Evolutionary conservation across 2,329 filamentous ascomycete genomes (phyloP).

Genomic region (Colletotrichum orbiculare): DNA sequence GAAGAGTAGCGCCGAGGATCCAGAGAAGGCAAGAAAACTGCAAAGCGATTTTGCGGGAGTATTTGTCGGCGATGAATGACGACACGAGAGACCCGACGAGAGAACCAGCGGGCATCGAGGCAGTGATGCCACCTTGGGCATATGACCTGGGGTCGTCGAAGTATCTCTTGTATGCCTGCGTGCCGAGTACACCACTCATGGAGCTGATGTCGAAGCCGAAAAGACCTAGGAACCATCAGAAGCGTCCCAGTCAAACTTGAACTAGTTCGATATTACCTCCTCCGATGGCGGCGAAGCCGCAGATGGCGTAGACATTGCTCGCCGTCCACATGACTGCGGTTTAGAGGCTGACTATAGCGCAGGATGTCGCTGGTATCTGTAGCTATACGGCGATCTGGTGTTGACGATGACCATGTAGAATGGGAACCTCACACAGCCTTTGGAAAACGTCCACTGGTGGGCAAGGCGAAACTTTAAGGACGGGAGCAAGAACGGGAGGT

Average conservation of each 20-base stretch:
- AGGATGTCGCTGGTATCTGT: too few species aligned
- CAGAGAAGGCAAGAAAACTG: slow-evolving; percentile 63
- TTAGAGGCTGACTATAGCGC: not conserved
- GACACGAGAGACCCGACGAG: slow-evolving; percentile 67
- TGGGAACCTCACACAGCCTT: not conserved
- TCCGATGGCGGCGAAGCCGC: slow-evolving; percentile 69
- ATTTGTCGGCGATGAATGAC: slow-evolving; percentile 61
- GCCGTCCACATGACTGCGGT: slow-evolving; percentile 51
- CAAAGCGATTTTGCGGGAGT: slow-evolving; percentile 61
- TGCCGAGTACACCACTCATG: slow-evolving; percentile 77
- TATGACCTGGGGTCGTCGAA: slow-evolving; percentile 71
- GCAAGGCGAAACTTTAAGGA: slow-evolving; percentile 20
- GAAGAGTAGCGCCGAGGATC: slow-evolving; percentile 64
- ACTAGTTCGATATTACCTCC: too few species aligned
- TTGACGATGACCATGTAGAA: slow-evolving; percentile 8
- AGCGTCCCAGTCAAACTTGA: too few species aligned
- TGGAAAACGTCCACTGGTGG: not conserved
- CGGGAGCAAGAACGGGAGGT: not conserved
- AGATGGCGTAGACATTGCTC: slow-evolving; percentile 69
- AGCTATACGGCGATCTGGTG: not conserved
- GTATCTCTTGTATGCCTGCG: slow-evolving; percentile 76
- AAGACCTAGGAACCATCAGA: slow-evolving; percentile 54
- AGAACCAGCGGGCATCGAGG: slow-evolving; percentile 79
- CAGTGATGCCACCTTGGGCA: slow-evolving; percentile 77
- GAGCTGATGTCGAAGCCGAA: slow-evolving; percentile 85